Evolutionary conservation across 768 basidiomycete species (phyloP), one percentile per base, ranked within the genome.

Genomic region (Boletus rex-veris): DNA sequence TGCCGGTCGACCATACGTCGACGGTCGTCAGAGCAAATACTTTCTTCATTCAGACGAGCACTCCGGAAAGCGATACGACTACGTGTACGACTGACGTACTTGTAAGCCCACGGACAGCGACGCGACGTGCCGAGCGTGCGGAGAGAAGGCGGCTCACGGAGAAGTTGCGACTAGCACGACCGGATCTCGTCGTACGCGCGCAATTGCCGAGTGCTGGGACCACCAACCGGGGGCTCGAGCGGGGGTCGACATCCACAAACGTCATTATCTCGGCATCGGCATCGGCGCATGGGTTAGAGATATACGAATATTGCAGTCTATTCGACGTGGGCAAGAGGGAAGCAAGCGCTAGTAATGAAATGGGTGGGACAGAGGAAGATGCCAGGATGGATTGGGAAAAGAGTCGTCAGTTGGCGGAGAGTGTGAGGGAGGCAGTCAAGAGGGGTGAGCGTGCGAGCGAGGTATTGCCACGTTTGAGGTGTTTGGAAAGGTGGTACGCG

Each of bases 141-240:
- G 54, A 65, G 41, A 58, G 65, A 37, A 57, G 53, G 21, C 55
- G 49, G 33, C 65, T 63, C 38, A 75, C 74, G 1, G 74, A 78
- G 36, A 75, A 73, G 33, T 65, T 83, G 15, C 72, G 74, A 5
- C 62, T 59, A 14, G 78, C 77, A 11, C 73, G 75, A 26, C 81
- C 80, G 3, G 73, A 77, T 49, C 70, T 74, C 8, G 73, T 76
- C 2, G 62, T 63, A 7, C 60, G 69, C 3, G 43, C 45, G 6
- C 71, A 67, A 47, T 60, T 66, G 10, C 66, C 67, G 14, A 62
- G 56, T 45, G 52, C 65, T 14, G 39, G 62, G 18, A 64, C 57
- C 15, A 16, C 18, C 51, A 59, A 10, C 45, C 30, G 26, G 8
- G 14, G 2, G 21, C 45, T 54, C 16, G 53, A 43, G 14, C 60